phyloP scores from a whole-genome alignment of 768 basidiomycete genomes.

The Podaxis sp. region DNA sequence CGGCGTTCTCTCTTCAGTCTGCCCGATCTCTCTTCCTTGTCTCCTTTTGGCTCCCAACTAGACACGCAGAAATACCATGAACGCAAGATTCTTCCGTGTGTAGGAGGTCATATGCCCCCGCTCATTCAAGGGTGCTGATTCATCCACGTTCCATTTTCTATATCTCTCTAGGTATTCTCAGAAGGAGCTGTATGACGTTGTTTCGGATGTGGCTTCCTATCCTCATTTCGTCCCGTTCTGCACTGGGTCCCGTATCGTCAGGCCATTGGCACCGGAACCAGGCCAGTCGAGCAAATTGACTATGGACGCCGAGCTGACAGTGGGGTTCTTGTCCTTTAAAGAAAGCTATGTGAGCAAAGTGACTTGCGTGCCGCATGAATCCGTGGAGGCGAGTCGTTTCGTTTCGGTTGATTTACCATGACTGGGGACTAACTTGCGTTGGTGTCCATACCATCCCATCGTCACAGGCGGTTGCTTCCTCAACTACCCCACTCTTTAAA shows the following conservation, averaged over 20 bases:
- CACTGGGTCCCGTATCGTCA: conserved; percentile 65
- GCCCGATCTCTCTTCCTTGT: conserved; percentile 46
- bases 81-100: conserved; percentile 86
- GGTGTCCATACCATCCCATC: background rate
- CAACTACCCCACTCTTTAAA: conserved; percentile 73
- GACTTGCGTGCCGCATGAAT: conserved; percentile 73
- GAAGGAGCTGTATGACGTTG: conserved; percentile 78
- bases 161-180: conserved; percentile 63
- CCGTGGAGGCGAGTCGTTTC: conserved; percentile 65
- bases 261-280: conserved; percentile 22
- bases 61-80: conserved; percentile 74
- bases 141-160: background rate
- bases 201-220: conserved; percentile 88
- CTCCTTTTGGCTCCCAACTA: conserved; percentile 35
- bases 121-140: conserved; percentile 13
- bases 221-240: conserved; percentile 89
- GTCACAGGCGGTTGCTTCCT: conserved; percentile 66
- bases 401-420: background rate
- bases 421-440: conserved; percentile 10
- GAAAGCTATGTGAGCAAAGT: conserved; percentile 90
- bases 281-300: conserved; percentile 14
- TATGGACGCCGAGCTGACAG: conserved; percentile 84
- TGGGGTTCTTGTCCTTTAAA: conserved; percentile 84
- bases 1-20: conserved; percentile 41
- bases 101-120: conserved; percentile 20